Evolutionary conservation across 371 early-diverging fungal genomes (phyloP), one percentile per base, ranked within the genome.

Genomic region (Mortierella sp.): DNA sequence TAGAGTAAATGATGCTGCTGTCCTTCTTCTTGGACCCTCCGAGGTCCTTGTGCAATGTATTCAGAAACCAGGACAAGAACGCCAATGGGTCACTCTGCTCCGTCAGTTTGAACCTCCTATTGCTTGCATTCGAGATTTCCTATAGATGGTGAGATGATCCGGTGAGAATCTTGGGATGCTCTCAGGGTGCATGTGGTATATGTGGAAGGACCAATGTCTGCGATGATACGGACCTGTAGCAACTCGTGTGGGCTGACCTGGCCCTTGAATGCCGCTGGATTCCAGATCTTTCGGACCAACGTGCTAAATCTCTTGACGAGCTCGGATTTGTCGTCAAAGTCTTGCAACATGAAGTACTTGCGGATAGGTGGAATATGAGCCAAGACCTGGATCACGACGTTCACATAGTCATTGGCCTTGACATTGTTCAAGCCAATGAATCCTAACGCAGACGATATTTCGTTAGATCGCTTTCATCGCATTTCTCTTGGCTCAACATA

Each of bases 211-310:
- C n/a, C n/a, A n/a, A n/a, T n/a, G n/a, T n/a, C n/a, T n/a, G n/a
- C n/a, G n/a, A n/a, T n/a, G n/a, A n/a, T n/a, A 13, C 46, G 48
- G 72, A 87, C 90, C 81, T 97, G 97, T 3, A 97, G 80, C 0
- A 98, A 74, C 67, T 99, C 98, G 76, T 99, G 98, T 6, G 98
- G 98, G 76, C 95, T 94, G 46, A 98, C 95, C 83, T 97, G 98
- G 0, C 94, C 94, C 60, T 97, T 97, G 78, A 97, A 97, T 5
- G 96, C 95, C 12, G 86, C 81, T 25, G 96, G 89, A 71, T 95
- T 96, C 97, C 97, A 98, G 71, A 99, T 92, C 74, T 95, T 96
- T 47, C 96, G 88, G 10, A 94, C 80, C 17, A 98, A 79, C 29
- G 90, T 81, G 34, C 94, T 90, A 57, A 97, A 91, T 56, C 93